phyloP scores from a whole-genome alignment of 2,329 filamentous ascomycete genomes.

The Bretziella fagacearum region DNA sequence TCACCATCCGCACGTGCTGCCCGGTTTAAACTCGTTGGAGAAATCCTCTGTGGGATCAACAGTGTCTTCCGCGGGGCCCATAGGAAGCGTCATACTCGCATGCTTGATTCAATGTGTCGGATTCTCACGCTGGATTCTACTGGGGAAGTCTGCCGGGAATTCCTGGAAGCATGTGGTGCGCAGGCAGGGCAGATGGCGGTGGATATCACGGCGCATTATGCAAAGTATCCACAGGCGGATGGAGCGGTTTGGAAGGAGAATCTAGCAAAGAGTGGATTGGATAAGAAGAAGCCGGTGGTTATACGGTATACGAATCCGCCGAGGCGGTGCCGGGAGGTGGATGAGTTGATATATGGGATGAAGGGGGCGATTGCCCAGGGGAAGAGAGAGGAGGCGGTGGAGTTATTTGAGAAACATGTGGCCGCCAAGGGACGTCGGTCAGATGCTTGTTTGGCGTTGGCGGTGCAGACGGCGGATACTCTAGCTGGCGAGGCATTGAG shows the following conservation, averaged over 20 bases:
- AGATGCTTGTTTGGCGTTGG: constrained; percentile 7
- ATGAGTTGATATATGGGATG: constrained; percentile 10
- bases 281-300: neutral
- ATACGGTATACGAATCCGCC: neutral
- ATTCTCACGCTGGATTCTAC: constrained; percentile 6
- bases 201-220: constrained; percentile 6
- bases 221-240: neutral
- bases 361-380: constrained; percentile 5
- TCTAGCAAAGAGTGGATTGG: neutral
- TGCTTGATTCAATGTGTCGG: constrained; percentile 10
- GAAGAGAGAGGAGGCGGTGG: neutral
- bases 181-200: neutral
- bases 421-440: constrained; percentile 5
- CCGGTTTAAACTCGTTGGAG: constrained; percentile 7
- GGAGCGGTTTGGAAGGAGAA: neutral
- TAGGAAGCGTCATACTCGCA: constrained; percentile 5
- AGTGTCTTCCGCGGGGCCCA: neutral
- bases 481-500: neutral
- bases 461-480: constrained; percentile 9
- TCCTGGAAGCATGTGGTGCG: constrained; percentile 4
- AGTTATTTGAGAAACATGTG: constrained; percentile 6
- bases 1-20: neutral
- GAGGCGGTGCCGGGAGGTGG: neutral
- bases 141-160: neutral
- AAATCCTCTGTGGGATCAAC: constrained; percentile 4